Evolutionary conservation across 768 basidiomycete genomes (phyloP).

Genomic region (Termitomyces sp.): DNA sequence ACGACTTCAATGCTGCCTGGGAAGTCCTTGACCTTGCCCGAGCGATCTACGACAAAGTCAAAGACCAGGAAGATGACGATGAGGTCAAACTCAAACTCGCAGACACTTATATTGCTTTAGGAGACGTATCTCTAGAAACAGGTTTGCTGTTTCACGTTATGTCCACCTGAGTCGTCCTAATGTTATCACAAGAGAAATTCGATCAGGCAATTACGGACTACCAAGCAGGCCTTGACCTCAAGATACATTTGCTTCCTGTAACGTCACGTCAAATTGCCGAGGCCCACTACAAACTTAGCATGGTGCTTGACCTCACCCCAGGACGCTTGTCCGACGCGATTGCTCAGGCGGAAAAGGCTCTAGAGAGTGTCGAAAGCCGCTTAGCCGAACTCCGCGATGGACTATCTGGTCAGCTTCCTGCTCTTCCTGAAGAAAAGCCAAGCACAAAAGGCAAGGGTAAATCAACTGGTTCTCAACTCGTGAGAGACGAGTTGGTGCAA

Average conservation of each 20-base stretch:
- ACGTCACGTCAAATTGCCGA: slow-evolving; percentile 94
- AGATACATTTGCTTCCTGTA: slow-evolving; percentile 66
- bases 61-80: slow-evolving; percentile 47
- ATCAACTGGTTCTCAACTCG: slow-evolving; percentile 36
- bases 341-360: slow-evolving; percentile 70
- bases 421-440: slow-evolving; percentile 23
- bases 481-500: slow-evolving; percentile 50
- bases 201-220: slow-evolving; percentile 92
- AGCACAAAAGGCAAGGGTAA: slow-evolving; percentile 73
- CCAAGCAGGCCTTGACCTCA: slow-evolving; percentile 68
- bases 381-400: slow-evolving; percentile 53
- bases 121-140: slow-evolving; percentile 96
- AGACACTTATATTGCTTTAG: slow-evolving; percentile 85
- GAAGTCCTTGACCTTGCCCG: slow-evolving; percentile 94
- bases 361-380: slow-evolving; percentile 72
- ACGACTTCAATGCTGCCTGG: slow-evolving; percentile 98
- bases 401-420: slow-evolving; percentile 33
- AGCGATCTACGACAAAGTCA: slow-evolving; percentile 72
- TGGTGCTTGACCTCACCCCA: slow-evolving; percentile 87
- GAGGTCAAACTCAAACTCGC: slow-evolving; percentile 77
- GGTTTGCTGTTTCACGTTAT: slow-evolving; percentile 44
- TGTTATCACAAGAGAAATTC: slow-evolving; percentile 78
- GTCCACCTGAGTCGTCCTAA: not conserved
- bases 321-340: slow-evolving; percentile 82
- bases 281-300: slow-evolving; percentile 90